These are phyloP conservation scores for Cucumis sativus DNA, from an alignment of 306 rosid genomes.

Conservation along the genomic window Cucumber_9930_V3 NC_026656.2:23946501-23947000, in stretches of 20 bases:
- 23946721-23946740: neutral
- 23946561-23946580: neutral
- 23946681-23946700: neutral
- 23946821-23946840: conserved; percentile 85
- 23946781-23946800: conserved; percentile 49
- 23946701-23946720: neutral
- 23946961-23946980: conserved; percentile 71
- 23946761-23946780: neutral
- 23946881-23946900: conserved; percentile 92
- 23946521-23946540: conserved; percentile 65
- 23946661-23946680: neutral
- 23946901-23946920: conserved; percentile 81
- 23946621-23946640: neutral
- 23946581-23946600: neutral
- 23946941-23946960: conserved; percentile 62
- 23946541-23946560: conserved; percentile 56
- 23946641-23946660: neutral
- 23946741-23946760: neutral
- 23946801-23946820: conserved; percentile 84
- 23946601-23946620: neutral
- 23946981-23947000: conserved; percentile 73
- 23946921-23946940: conserved; percentile 78
- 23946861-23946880: conserved; percentile 71
- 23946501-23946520: conserved; percentile 75
- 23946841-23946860: conserved; percentile 81